Base-by-base conservation (phyloP, 352 stramenopile genomes). In the Pythium volutum region DNA sequence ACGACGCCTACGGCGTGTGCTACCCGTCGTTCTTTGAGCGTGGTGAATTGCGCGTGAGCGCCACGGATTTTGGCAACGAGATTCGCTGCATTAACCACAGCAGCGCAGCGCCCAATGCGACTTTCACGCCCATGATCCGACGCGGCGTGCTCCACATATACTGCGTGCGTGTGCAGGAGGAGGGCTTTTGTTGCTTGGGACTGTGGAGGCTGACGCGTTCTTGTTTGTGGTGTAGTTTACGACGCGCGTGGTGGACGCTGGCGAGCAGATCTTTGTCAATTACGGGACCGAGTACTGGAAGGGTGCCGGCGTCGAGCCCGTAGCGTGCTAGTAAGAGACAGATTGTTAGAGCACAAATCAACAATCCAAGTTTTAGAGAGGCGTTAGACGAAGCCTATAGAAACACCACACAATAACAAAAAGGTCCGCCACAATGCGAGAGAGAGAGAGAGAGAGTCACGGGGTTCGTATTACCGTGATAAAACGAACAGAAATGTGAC, bases 61-160 rank as follows among this genome's bases (percentile, higher is more conserved):
- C 83, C 10, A 70, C 62, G 29, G 79, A 91, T 56, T 90, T 87
- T 55, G 81, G 81, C 67, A 93, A 93, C 63, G 64, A 71, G 49
- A 90, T 88, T 22, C 84, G 81, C 31, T 91, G 83, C 61, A 87
- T 91, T 55, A 91, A 93, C 59, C 83, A 92, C 67, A 90, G 79
- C 67, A 90, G 79, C 63, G 66, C 58, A 15, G 61, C 61, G 6
- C 74, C 79, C 29, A 92, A 88, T 59, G 77, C 79, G 9, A 71
- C 68, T 48, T 90, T 92, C 52, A 66, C 77, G 36, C 79, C 81
- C 7, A 88, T 89, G 76, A 66, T 91, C 31, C 69, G 82, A 41
- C 64, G 70, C 27, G 83, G 79, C 27, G 78, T 90, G 55, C 74
- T 93, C 34, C 79, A 79, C 58, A 86, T 93, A 33, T 88, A 88